These are phyloP conservation scores for Sungouiella blattae DNA, from an alignment of 805 yeast species.

Conservation along the genomic window DNA sequence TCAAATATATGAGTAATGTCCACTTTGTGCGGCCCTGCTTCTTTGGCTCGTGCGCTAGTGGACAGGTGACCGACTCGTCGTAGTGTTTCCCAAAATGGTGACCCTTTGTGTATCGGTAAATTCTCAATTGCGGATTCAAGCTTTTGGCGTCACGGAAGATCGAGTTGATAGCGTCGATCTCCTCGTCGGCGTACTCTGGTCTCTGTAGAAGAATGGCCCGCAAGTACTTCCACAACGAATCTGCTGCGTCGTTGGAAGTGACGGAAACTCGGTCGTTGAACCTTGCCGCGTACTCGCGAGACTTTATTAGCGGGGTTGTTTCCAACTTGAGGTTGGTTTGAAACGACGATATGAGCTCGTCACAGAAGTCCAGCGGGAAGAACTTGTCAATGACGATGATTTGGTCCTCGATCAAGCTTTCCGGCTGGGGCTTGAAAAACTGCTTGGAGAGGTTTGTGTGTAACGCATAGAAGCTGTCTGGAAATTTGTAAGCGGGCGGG, in stretches of 20 bases:
- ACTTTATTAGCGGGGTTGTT: slow-evolving; percentile 48
- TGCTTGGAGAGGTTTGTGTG: slow-evolving; percentile 6
- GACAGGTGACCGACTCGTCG: slow-evolving; percentile 50
- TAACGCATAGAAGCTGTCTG: slow-evolving; percentile 12
- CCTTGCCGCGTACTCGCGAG: slow-evolving; percentile 54
- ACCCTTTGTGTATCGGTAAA: slow-evolving; percentile 53
- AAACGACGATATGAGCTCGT: slow-evolving; percentile 35
- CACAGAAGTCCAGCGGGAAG: slow-evolving; percentile 33
- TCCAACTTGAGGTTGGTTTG: slow-evolving; percentile 21
- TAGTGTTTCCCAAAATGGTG: slow-evolving; percentile 61
- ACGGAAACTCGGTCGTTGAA: slow-evolving; percentile 49
- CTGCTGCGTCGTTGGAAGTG: slow-evolving; percentile 36
- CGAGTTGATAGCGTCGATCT: slow-evolving; percentile 14
- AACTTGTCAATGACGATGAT: slow-evolving; percentile 40
- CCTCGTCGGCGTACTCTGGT: slow-evolving; percentile 28
- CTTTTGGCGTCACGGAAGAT: slow-evolving; percentile 42
- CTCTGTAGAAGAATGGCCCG: slow-evolving; percentile 24
- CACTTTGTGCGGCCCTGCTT: slow-evolving; percentile 46
- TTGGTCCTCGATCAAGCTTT: slow-evolving; percentile 30
- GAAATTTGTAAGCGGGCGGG: slow-evolving; percentile 16
- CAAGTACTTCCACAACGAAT: slow-evolving; percentile 43
- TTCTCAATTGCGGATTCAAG: slow-evolving; percentile 52
- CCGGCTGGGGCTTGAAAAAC: slow-evolving; percentile 20
- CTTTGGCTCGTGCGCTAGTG: slow-evolving; percentile 20
- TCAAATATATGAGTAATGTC: slow-evolving; percentile 57